Conservation (phyloP, 768 basidiomycete genomes). For the Naematelia encephala region DNA sequence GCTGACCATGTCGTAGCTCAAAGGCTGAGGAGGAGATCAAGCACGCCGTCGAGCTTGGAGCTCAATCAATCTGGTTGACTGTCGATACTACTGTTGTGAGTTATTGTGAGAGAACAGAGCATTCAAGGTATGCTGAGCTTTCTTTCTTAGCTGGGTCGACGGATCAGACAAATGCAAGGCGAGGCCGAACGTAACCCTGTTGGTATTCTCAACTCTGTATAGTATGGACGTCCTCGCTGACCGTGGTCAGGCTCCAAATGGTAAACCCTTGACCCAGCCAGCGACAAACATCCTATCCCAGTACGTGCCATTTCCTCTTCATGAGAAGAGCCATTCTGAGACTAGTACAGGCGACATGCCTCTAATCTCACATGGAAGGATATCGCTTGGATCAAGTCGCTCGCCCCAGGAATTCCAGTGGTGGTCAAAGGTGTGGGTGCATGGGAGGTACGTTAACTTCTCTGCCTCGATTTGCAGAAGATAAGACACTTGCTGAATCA, state of each 20-base stretch:
- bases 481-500: constrained; percentile 7
- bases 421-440: constrained; percentile 52
- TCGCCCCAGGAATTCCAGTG: constrained; percentile 42
- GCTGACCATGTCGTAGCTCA: constrained; percentile 1
- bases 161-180: constrained; percentile 16
- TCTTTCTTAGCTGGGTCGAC: not conserved
- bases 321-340: too few relatives aligned
- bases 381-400: constrained; percentile 46
- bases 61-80: constrained; percentile 46
- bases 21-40: constrained; percentile 37
- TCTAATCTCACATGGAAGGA: constrained; percentile 47
- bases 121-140: not conserved
- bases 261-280: constrained; percentile 6
- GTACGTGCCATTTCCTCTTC: constrained; percentile 19
- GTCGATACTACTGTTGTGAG: constrained; percentile 42
- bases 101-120: constrained; percentile 1
- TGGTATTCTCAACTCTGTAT: constrained; percentile 25
- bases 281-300: not conserved
- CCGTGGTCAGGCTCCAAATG: constrained; percentile 9
- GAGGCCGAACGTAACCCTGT: constrained; percentile 32
- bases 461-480: constrained; percentile 1
- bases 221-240: not conserved
- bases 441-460: constrained; percentile 23
- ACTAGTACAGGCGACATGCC: constrained; percentile 25
- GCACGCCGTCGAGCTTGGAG: constrained; percentile 40